phyloP scores from a whole-genome alignment of 768 basidiomycete genomes.

The Collybiopsis confluens region DNA sequence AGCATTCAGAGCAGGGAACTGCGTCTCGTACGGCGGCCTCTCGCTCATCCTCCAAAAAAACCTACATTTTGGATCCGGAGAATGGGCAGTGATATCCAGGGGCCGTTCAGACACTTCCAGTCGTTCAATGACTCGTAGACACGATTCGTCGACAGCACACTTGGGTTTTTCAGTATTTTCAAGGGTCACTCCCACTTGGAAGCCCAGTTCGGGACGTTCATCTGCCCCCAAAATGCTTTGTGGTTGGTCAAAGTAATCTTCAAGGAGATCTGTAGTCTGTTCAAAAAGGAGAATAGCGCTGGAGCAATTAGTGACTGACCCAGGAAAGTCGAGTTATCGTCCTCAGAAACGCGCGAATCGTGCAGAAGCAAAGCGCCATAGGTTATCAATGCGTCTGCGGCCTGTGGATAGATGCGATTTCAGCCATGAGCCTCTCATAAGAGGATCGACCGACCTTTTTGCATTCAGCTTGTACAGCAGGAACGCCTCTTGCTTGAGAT shows the following conservation, averaged over 20 bases:
- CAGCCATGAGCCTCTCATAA: not conserved
- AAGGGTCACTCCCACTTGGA: conserved; percentile 93
- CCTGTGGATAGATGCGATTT: conserved; percentile 35
- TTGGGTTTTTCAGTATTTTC: conserved; percentile 93
- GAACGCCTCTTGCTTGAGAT: conserved; percentile 38
- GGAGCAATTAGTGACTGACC: too few relatives aligned
- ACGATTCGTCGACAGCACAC: conserved; percentile 80
- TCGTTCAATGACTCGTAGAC: conserved; percentile 70
- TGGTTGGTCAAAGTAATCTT: conserved; percentile 89
- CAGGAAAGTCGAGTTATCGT: conserved; percentile 78
- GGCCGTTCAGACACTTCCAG: conserved; percentile 80
- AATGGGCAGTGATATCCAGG: conserved; percentile 73
- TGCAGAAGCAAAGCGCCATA: conserved; percentile 86
- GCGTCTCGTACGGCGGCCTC: conserved; percentile 70
- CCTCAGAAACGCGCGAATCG: conserved; percentile 80
- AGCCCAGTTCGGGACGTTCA: conserved; percentile 80
- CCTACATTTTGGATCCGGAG: conserved; percentile 91
- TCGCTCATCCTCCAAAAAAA: conserved; percentile 88
- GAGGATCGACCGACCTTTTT: conserved; percentile 41
- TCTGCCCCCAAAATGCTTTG: conserved; percentile 61
- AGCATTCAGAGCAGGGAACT: conserved; percentile 74
- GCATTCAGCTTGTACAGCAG: conserved; percentile 55
- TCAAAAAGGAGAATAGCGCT: too few relatives aligned
- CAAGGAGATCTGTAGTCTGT: conserved; percentile 57
- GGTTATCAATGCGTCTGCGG: conserved; percentile 73